Evolutionary conservation across 1,284 basidiomycete genomes (phyloP).

Genomic region (Ceratobasidium sp.): DNA sequence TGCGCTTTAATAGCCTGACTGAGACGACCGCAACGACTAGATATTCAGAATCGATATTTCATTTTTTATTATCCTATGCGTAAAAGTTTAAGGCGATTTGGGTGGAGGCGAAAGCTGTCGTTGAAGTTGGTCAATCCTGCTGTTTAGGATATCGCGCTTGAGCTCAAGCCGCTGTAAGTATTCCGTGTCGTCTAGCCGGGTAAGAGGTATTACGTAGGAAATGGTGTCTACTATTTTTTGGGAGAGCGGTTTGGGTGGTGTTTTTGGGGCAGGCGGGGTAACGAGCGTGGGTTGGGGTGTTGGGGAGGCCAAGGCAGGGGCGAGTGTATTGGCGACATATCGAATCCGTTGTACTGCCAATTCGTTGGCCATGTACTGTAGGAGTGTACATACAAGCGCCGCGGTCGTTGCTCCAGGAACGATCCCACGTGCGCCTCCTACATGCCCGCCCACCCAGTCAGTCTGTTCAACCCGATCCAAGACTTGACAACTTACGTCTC

Average conservation of each 20-base stretch:
- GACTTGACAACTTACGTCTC: constrained; percentile 57
- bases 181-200: constrained; percentile 28
- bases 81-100: not conserved
- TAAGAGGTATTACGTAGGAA: constrained; percentile 30
- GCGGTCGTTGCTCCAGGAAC: constrained; percentile 67
- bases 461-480: not conserved
- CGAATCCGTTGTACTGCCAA: constrained; percentile 66
- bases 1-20: constrained; percentile 31
- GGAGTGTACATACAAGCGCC: constrained; percentile 63
- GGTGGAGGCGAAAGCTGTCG: constrained; percentile 3
- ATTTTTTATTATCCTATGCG: not conserved
- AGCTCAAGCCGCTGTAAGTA: constrained; percentile 25
- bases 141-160: constrained; percentile 16
- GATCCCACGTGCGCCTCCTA: constrained; percentile 60
- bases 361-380: constrained; percentile 75
- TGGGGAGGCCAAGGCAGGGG: not conserved
- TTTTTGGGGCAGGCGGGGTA: not conserved
- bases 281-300: not conserved
- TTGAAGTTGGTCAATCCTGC: constrained; percentile 18
- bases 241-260: constrained; percentile 13
- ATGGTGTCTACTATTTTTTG: constrained; percentile 35
- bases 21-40: constrained; percentile 36
- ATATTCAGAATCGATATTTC: constrained; percentile 10
- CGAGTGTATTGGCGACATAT: constrained; percentile 57
- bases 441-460: not conserved